These are phyloP conservation scores for Pleurotus tuoliensis DNA, from an alignment of 768 basidiomycete species.

Conservation along the genomic window DNA sequence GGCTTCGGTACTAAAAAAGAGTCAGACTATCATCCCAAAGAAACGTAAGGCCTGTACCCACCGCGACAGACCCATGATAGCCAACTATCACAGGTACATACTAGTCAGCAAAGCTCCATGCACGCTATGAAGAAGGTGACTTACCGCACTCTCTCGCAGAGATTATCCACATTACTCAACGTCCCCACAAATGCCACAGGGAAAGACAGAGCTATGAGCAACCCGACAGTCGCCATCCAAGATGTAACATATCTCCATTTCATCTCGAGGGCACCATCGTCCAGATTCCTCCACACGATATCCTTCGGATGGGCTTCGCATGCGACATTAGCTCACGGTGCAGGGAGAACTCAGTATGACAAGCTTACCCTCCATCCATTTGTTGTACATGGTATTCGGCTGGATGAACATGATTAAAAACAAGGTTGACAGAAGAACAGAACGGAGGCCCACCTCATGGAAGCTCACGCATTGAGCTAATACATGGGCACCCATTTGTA, in stretches of 20 bases:
- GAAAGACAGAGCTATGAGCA: constrained; percentile 63
- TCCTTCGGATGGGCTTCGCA: constrained; percentile 35
- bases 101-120: background rate
- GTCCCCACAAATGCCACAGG: constrained; percentile 65
- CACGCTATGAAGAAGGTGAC: constrained; percentile 14
- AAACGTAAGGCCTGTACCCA: constrained; percentile 10
- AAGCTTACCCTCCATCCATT: constrained; percentile 48
- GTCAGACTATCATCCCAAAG: background rate
- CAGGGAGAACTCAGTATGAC: constrained; percentile 33
- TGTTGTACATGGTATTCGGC: constrained; percentile 55
- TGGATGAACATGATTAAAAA: constrained; percentile 15
- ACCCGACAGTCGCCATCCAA: constrained; percentile 52
- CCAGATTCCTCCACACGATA: constrained; percentile 57
- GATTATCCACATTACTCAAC: constrained; percentile 52
- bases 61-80: constrained; percentile 52
- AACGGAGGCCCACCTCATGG: constrained; percentile 34
- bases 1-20: constrained; percentile 26
- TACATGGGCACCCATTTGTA: constrained; percentile 73
- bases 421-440: background rate
- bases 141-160: constrained; percentile 44
- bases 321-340: background rate
- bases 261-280: constrained; percentile 49
- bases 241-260: constrained; percentile 50
- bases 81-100: constrained; percentile 35
- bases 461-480: constrained; percentile 57